Conservation (phyloP, 148 eudicot species). For the Cornus florida region DNA sequence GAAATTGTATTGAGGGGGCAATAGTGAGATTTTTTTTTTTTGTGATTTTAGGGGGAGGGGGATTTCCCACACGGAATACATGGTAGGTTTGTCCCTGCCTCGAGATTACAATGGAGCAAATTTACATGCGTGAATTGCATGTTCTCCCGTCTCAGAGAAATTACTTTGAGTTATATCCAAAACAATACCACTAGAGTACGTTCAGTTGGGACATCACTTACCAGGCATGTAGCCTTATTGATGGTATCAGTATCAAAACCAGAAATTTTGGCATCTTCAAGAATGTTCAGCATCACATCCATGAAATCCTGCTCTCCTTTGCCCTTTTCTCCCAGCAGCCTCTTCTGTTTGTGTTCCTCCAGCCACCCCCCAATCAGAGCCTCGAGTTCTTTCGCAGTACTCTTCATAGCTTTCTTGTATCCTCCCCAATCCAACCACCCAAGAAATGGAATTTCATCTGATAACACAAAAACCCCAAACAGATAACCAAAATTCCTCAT, state of each 20-base stretch:
- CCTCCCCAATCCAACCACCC: background rate
- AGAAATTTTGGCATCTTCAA: background rate
- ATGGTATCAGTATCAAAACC: slow-evolving; percentile 7
- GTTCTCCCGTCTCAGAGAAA: too few species aligned
- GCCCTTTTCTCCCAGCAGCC: background rate
- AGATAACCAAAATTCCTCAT: background rate
- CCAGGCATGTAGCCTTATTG: slow-evolving; percentile 7
- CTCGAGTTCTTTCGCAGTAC: background rate
- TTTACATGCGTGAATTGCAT: too few species aligned
- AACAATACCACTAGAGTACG: too few species aligned
- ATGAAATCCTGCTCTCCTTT: background rate
- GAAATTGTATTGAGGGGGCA: too few species aligned
- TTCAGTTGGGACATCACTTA: background rate
- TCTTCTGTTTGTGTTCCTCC: slow-evolving; percentile 2
- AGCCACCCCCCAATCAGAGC: background rate
- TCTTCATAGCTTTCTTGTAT: slow-evolving; percentile 10
- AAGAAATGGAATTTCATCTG: background rate
- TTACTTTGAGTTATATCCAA: too few species aligned
- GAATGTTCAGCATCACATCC: slow-evolving; percentile 1
- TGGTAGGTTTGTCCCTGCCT: too few species aligned
- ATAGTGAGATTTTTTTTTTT: too few species aligned
- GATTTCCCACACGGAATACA: too few species aligned
- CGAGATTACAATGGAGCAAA: too few species aligned
- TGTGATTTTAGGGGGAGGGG: too few species aligned
- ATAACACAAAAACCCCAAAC: background rate